Percentiles rank a stretch among this genome's conserved stretches.
Evolutionary conservation across 1,284 basidiomycete species (phyloP).

Genomic region (Golubevia sp.): DNA sequence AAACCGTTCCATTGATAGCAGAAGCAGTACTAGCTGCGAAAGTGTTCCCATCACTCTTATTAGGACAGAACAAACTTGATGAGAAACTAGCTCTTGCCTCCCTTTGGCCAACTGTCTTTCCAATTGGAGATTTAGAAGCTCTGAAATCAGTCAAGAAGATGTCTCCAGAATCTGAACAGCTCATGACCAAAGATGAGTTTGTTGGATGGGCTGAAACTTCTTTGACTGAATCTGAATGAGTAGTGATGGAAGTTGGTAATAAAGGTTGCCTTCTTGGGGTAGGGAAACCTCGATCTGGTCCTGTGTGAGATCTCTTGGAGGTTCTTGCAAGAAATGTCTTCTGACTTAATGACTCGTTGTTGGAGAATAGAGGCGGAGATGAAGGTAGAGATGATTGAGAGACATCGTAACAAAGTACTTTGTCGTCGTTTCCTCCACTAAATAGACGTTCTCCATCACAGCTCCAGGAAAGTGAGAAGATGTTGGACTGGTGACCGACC

Average conservation of each 20-base stretch:
- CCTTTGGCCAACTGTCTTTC: slow-evolving; percentile 8
- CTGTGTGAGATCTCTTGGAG: too few relatives aligned
- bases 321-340: too few relatives aligned
- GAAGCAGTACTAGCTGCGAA: slow-evolving; percentile 22
- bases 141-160: slow-evolving; percentile 13
- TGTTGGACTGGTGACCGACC: slow-evolving; percentile 22
- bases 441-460: slow-evolving; percentile 22
- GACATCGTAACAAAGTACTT: slow-evolving; percentile 24
- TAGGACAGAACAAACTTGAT: slow-evolving; percentile 25
- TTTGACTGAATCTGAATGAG: slow-evolving; percentile 19
- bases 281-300: too few relatives aligned
- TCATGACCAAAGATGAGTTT: slow-evolving; percentile 8
- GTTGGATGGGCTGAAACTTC: slow-evolving; percentile 17
- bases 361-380: too few relatives aligned
- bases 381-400: slow-evolving; percentile 16
- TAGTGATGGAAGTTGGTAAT: slow-evolving; percentile 6
- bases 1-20: slow-evolving; percentile 17
- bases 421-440: slow-evolving; percentile 19
- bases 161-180: slow-evolving; percentile 12
- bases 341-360: too few relatives aligned
- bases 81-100: slow-evolving; percentile 9
- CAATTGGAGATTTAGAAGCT: slow-evolving; percentile 5
- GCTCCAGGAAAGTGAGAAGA: slow-evolving; percentile 26
- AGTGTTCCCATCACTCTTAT: slow-evolving; percentile 21
- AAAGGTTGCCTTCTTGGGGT: slow-evolving; percentile 2